Base-by-base conservation (phyloP, 257 asterid genomes). In the Petunia secreta region DNA sequence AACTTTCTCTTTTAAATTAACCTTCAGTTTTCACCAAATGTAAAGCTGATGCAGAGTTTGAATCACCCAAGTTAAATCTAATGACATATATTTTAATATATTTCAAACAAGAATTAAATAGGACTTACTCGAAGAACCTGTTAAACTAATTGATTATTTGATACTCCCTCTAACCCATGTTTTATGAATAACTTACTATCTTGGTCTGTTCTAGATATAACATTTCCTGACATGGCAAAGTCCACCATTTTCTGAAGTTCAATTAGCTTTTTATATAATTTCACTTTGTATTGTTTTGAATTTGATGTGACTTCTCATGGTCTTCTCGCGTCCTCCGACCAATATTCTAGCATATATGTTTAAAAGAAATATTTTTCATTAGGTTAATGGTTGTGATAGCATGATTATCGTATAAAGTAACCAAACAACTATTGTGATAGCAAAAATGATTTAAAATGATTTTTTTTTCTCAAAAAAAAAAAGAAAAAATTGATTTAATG, bases 151-250 rank as follows among this genome's bases (percentile, higher is more conserved):
- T 57, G 8, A 48, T 69, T 69, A 69, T 25, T 69, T 69, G 77
- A 48, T 25, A 25, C 77, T 46, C 59, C 59, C 43, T 68, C 55
- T 46, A 46, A 25, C 40, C 16, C 59, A 48, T 69, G 10, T 69
- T 69, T 41, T 69, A 44, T 69, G 41, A 69, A 44, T 59, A 44
- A 69, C 40, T 46, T 25, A 68, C 57, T 8, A 48, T 69, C 77
- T 16, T 46, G 10, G 25, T 46, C 16, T 69, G 59, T 46, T 41
- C 77, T 4, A 69, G 59, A 69, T 69, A 44, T 9, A 46, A 46
- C 16, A 9, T 69, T 71, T 71, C 60, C 60, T 71, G 60, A 71
- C 48, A 71, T 25, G 48, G 44, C 77, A 10, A 71, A 71, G 60
- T 5, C 54, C 75, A 41, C 6, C 54, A 7, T 66, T 15, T 6